Evolutionary conservation across 1,284 basidiomycete species (phyloP), one percentile per base, ranked within the genome.

Genomic region (Ustilago curta): DNA sequence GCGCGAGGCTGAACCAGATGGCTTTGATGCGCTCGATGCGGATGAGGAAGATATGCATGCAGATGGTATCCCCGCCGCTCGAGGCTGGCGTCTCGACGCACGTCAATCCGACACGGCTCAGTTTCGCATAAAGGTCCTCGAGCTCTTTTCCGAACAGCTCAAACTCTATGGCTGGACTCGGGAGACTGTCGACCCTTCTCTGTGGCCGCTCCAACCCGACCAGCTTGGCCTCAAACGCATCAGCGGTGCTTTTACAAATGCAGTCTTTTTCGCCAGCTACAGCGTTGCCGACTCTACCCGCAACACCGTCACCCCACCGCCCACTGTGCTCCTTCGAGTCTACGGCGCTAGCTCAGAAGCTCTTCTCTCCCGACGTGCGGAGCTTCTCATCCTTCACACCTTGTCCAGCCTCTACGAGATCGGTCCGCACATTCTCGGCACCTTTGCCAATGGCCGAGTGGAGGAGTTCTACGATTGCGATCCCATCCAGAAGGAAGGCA

Each of bases 21-120:
- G 61, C 40, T 77, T 77, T 50, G 81, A 82, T 42, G 49, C 64
- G 9, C 55, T 76, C 18, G 81, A 83, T 56, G 80, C 76, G 19
- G 76, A 81, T 35, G 83, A 83, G 51, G 82, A 83, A 19, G 83
- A 84, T 55, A 83, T 84, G 82, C 83, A 84, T 29, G 83, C 83
- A n/a, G 70, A 75, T 21, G 83, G 83, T 9, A 70, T 84, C 4
- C 83, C 83, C 2, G 81, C 81, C 1, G 83, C 83, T 3, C 70
- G 81, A 32, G 80, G 80, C 8, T 82, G 74, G 76, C 56, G 67
- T 16, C 68, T 83, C 35, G 77, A 82, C 37, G 73, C 76, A 19
- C 71, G 81, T 47, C 55, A 73, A 42, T 43, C 78, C 11, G 79
- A 83, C 25, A 77, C 77, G 18, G 5, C 21, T 0, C 60, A 61